Conservation (phyloP, 2,329 filamentous ascomycete species). For the Emmonsiellopsis sp. region DNA sequence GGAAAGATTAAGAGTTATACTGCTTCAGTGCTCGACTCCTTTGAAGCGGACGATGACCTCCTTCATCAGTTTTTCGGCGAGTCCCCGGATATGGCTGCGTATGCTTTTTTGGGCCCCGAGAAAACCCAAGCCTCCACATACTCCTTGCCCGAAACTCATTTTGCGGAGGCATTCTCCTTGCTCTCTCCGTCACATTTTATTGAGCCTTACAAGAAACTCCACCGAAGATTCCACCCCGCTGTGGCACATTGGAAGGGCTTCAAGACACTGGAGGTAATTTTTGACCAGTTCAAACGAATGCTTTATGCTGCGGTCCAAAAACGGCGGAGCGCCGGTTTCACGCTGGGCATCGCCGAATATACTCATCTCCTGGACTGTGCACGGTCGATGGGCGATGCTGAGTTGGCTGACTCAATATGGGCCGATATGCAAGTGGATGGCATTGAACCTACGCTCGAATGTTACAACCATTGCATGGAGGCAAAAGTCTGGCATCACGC, state of each 20-base stretch:
- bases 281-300: conserved; percentile 30
- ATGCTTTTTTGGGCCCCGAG: conserved; percentile 10
- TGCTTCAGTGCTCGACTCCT: conserved; percentile 4
- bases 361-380: conserved; percentile 45
- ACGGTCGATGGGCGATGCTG: conserved; percentile 35
- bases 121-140: conserved; percentile 8
- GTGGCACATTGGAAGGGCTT: conserved; percentile 35
- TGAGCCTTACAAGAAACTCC: conserved; percentile 36
- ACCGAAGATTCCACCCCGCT: conserved; percentile 41
- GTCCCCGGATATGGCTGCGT: conserved; percentile 12
- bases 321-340: conserved; percentile 26
- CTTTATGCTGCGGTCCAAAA: conserved; percentile 29
- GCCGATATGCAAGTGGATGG: conserved; percentile 28
- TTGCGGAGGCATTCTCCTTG: conserved; percentile 54
- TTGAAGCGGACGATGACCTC: not conserved
- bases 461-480: conserved; percentile 48
- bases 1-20: no score
- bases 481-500: conserved; percentile 38
- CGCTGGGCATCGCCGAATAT: conserved; percentile 40
- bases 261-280: conserved; percentile 27
- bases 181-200: conserved; percentile 51
- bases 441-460: conserved; percentile 37
- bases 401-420: conserved; percentile 40
- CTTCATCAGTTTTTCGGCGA: not conserved
- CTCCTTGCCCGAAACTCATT: conserved; percentile 43